Evolutionary conservation across 108 stramenopile species (phyloP).

Genomic region (Cyclostephanos tholiformis): DNA sequence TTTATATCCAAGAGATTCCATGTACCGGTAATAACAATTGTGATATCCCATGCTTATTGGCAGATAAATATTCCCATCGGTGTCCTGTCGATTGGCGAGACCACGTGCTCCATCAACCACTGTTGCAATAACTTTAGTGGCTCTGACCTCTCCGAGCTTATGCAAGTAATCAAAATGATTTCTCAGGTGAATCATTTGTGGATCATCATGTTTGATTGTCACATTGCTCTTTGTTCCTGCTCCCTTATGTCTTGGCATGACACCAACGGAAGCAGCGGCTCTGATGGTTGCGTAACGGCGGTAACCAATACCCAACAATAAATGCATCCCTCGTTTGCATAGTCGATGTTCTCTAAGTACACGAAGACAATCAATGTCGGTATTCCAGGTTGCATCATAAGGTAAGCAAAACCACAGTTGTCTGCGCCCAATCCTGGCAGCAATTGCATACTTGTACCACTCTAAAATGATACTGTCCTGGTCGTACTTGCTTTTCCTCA

Average conservation of each 20-base stretch:
- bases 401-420: not conserved
- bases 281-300: not conserved
- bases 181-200: not conserved
- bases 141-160: too few relatives aligned
- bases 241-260: not conserved
- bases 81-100: not conserved
- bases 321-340: not conserved
- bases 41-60: constrained; percentile 1
- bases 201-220: not conserved
- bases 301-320: not conserved
- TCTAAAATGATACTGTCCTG: constrained; percentile 1
- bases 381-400: not conserved
- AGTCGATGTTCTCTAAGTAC: not conserved
- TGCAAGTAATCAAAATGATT: too few relatives aligned
- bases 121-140: not conserved
- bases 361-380: not conserved
- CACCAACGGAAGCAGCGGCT: not conserved
- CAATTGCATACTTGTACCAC: constrained; percentile 6
- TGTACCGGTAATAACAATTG: constrained; percentile 2
- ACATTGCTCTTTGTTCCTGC: not conserved
- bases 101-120: not conserved
- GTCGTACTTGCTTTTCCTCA: not conserved
- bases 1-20: not conserved
- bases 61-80: not conserved
- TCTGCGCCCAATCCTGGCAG: not conserved